Base-by-base conservation (phyloP, 2,329 filamentous ascomycete genomes). In the Aspergillus versicolor region DNA sequence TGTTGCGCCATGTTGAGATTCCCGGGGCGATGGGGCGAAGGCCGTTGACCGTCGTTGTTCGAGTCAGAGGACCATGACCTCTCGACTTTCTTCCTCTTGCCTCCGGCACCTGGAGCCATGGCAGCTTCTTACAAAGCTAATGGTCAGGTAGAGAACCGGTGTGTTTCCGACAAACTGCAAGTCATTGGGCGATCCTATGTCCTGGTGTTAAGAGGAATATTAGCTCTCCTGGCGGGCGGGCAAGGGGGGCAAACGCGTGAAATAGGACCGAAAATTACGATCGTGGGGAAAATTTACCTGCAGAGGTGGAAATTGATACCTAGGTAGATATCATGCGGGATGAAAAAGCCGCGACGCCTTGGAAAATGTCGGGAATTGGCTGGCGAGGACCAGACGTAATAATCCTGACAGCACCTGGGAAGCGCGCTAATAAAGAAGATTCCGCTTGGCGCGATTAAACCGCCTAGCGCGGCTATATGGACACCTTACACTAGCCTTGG, bases 61-160 rank as follows among this genome's bases (percentile, higher is more conserved):
- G 72, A 73, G 58, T 79, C 76, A 52, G 73, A 72, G 42, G 77
- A 76, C 69, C 73, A 79, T 40, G 71, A 71, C 64, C 77, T 70
- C 54, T 79, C 77, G 53, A 66, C 69, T 68, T 77, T 71, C 77
- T 86, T 86, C 61, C 84, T 78, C 77, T 87, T 87, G 53, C 76
- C 74, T 62, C 74, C 73, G 54, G 72, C 72, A 62, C 71, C 72
- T 63, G 79, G 81, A 70, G 81, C 75, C 82, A 84, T 84, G 69
- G 61, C 69, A 64, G 66, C 66, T 65, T 50, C 50, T 38, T 60
- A 58, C 60, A 62, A 59, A 63, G 51, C 65, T 63, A 63, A 61
- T 55, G 64, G 61, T 68, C 63, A 65, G 63, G 63, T 59, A 61
- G 65, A 63, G 59, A 65, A 62, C 61, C 45, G 60, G 57, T 66